These are phyloP conservation scores for Pythium monospermum DNA, from an alignment of 352 stramenopile species.

Conservation along the genomic window DNA sequence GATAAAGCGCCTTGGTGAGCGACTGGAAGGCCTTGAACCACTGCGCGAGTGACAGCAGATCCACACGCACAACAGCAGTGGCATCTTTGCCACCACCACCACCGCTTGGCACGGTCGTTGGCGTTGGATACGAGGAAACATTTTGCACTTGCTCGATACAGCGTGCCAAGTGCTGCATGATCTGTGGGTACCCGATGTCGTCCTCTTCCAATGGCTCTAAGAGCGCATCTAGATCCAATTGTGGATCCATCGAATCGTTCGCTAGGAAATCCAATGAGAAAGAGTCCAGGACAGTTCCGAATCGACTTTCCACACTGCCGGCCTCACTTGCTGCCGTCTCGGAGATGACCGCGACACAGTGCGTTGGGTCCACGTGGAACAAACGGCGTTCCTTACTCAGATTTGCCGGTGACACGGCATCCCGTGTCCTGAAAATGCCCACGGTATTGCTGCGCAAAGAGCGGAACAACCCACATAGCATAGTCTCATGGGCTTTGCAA, in stretches of 20 bases:
- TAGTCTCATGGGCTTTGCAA: constrained; percentile 54
- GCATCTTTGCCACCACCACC: constrained; percentile 23
- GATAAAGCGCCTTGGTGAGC: constrained; percentile 52
- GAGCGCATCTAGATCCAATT: constrained; percentile 25
- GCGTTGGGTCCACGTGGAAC: constrained; percentile 63
- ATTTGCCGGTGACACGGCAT: constrained; percentile 43
- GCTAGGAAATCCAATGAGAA: constrained; percentile 30
- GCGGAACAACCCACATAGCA: constrained; percentile 43
- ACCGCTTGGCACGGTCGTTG: too few species aligned
- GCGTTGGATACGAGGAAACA: constrained; percentile 12
- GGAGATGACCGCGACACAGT: constrained; percentile 63
- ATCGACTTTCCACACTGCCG: constrained; percentile 27
- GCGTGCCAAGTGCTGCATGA: constrained; percentile 53
- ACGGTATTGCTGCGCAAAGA: constrained; percentile 51
- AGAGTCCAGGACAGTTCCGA: constrained; percentile 38
- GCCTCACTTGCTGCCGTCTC: constrained; percentile 22
- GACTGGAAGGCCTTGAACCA: constrained; percentile 63
- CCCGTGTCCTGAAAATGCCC: constrained; percentile 46
- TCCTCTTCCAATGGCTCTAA: constrained; percentile 48
- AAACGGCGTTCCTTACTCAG: constrained; percentile 62
- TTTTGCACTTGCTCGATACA: constrained; percentile 56
- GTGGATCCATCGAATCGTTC: constrained; percentile 18
- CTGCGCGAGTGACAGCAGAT: constrained; percentile 48
- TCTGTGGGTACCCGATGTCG: constrained; percentile 47
- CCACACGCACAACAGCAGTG: constrained; percentile 31